Evolutionary conservation across 139 green algal genomes (phyloP).

Genomic region (Closterium sp.): DNA sequence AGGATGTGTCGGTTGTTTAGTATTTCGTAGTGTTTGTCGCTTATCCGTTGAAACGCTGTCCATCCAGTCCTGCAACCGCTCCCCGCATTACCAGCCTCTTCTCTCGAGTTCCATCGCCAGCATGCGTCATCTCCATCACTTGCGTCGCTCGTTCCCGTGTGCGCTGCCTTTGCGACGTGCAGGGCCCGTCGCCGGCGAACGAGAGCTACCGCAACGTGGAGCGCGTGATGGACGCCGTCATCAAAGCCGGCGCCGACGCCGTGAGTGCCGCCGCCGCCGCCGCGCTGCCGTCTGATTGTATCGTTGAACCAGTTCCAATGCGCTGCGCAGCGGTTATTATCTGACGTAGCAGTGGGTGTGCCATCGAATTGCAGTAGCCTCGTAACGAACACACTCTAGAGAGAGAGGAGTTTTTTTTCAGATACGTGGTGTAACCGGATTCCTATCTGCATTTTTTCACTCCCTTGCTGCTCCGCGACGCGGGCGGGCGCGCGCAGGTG

Average conservation of each 20-base stretch:
- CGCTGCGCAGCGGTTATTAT: too few relatives aligned
- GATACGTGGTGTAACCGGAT: too few relatives aligned
- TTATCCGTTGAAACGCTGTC: background rate
- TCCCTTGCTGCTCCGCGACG: too few relatives aligned
- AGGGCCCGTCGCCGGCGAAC: conserved; percentile 62
- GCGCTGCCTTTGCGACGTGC: background rate
- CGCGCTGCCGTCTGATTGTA: background rate
- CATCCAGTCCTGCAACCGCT: background rate
- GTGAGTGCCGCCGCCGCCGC: conserved; percentile 44
- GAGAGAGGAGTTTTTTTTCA: too few relatives aligned
- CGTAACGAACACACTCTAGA: too few relatives aligned
- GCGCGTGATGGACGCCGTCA: conserved; percentile 62
- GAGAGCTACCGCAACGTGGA: conserved; percentile 76
- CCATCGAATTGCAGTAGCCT: too few relatives aligned
- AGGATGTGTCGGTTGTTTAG: background rate
- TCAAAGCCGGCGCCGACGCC: background rate
- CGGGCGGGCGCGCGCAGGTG: conserved; percentile 62
- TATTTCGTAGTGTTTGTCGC: background rate
- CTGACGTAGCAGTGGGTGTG: too few relatives aligned
- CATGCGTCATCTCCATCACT: background rate
- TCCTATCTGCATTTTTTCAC: too few relatives aligned
- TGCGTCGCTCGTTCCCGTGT: background rate
- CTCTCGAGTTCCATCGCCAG: too few relatives aligned
- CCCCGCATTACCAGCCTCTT: background rate
- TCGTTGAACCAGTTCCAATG: background rate